Conservation (phyloP, 2,329 filamentous ascomycete species). For the Raffaelea arxii region DNA sequence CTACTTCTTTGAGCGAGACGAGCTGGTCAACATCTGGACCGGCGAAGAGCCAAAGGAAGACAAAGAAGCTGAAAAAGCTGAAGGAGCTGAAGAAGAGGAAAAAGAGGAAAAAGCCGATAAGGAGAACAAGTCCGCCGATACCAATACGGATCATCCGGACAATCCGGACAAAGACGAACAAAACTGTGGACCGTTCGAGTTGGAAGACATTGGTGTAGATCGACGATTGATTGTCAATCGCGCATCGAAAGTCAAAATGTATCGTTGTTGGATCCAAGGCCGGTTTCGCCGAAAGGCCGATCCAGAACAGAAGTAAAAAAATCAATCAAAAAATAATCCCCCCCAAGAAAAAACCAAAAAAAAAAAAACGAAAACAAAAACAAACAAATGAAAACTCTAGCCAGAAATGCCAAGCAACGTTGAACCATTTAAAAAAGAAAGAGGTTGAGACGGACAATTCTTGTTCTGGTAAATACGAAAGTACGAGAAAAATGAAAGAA, state of each 20-base stretch:
- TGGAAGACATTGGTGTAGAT: constrained; percentile 74
- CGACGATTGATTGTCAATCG: constrained; percentile 86
- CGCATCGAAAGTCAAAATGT: constrained; percentile 90
- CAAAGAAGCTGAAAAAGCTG: not conserved
- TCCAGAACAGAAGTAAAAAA: not conserved
- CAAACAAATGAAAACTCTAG: not conserved
- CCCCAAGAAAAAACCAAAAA: not conserved
- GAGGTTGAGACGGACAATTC: too few relatives aligned
- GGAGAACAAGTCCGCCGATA: not conserved
- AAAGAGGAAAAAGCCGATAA: not conserved
- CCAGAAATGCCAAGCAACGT: too few relatives aligned
- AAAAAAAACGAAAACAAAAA: not conserved
- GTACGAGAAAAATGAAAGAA: too few relatives aligned
- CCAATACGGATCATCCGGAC: not conserved
- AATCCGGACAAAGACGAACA: constrained; percentile 6
- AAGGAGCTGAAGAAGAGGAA: not conserved
- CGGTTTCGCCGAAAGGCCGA: constrained; percentile 53
- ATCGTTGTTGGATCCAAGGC: constrained; percentile 90
- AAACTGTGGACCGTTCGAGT: constrained; percentile 44
- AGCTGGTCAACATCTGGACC: constrained; percentile 73
- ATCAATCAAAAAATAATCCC: not conserved
- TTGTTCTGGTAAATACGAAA: too few relatives aligned
- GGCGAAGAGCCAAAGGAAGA: constrained; percentile 18
- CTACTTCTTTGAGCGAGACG: constrained; percentile 89
- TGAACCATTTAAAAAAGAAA: too few relatives aligned